Evolutionary conservation across 164 flowering plant species (phyloP).

Genomic region (Stephania cephalantha): DNA sequence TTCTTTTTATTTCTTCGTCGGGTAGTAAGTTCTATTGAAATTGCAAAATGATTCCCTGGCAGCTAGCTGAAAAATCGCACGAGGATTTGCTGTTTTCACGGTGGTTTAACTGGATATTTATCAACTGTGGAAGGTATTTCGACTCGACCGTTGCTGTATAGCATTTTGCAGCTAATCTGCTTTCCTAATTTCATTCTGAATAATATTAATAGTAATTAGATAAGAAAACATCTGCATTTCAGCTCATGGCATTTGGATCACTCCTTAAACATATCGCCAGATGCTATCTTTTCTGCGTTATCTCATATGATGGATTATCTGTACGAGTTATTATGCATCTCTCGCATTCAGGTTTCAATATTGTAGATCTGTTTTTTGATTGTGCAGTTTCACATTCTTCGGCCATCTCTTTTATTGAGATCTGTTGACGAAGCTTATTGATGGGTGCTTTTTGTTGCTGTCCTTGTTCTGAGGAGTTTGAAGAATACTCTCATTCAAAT

Average conservation of each 20-base stretch:
- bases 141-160: not conserved
- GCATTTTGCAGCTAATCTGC: not conserved
- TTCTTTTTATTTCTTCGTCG: not conserved
- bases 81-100: not conserved
- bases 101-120: not conserved
- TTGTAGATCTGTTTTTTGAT: not conserved
- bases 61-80: not conserved
- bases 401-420: not conserved
- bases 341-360: not conserved
- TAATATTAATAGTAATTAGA: not conserved
- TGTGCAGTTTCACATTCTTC: not conserved
- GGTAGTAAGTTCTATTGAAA: not conserved
- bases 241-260: not conserved
- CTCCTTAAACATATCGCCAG: not conserved
- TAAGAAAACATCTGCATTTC: not conserved
- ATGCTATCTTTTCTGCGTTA: not conserved
- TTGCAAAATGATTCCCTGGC: not conserved
- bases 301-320: not conserved
- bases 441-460: slow-evolving; percentile 65
- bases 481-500: slow-evolving; percentile 38
- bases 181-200: not conserved
- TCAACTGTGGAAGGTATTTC: not conserved
- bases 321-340: not conserved
- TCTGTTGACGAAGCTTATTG: slow-evolving; percentile 6
- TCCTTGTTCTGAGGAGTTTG: slow-evolving; percentile 41